Percentiles rank a stretch among this genome's conserved stretches.
Conservation (phyloP, 306 rosid species). For the Luffa aegyptiaca region DNA sequence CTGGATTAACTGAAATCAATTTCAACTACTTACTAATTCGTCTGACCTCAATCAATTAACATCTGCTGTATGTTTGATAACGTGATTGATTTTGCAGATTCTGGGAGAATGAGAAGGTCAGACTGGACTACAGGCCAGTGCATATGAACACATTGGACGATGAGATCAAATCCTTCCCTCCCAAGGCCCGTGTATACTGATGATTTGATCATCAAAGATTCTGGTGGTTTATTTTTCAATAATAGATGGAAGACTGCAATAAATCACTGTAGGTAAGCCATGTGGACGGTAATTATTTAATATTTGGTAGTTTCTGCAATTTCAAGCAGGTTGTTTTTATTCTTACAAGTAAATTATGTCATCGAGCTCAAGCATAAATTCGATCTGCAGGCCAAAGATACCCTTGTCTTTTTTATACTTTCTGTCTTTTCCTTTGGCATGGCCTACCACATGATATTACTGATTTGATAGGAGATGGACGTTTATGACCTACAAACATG, state of each 20-base stretch:
- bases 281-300: not conserved
- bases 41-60: not conserved
- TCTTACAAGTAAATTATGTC: not conserved
- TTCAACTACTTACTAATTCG: not conserved
- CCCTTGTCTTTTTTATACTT: not conserved
- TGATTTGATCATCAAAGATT: not conserved
- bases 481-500: not conserved
- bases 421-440: not conserved
- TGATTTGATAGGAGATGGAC: not conserved
- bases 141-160: slow-evolving; percentile 84
- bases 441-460: slow-evolving; percentile 1
- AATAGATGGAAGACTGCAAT: slow-evolving; percentile 1
- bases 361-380: not conserved
- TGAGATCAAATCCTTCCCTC: slow-evolving; percentile 85
- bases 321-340: not conserved
- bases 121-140: slow-evolving; percentile 84
- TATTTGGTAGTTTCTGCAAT: not conserved
- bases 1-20: not conserved
- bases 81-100: slow-evolving; percentile 34
- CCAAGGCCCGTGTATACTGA: slow-evolving; percentile 93
- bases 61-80: not conserved
- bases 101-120: slow-evolving; percentile 81
- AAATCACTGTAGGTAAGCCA: not conserved
- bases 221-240: not conserved
- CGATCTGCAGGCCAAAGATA: not conserved